A percentile compares a stretch with the other conserved stretches of the same genome.
These are phyloP conservation scores for Serendipita sp. DNA, from an alignment of 768 basidiomycete genomes.

Conservation along the genomic window DNA sequence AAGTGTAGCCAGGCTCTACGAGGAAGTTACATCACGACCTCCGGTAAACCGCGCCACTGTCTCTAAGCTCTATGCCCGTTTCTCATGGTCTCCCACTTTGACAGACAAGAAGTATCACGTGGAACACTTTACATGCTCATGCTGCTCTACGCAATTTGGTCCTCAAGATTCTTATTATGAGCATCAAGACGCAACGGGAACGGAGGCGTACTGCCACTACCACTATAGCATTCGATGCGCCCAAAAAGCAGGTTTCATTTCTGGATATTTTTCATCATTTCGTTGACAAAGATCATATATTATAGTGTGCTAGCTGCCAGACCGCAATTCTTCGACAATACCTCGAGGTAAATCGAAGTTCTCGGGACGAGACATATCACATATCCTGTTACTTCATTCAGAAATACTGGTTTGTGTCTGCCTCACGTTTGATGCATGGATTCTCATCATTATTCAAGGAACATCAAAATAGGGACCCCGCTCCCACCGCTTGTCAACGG, in stretches of 20 bases:
- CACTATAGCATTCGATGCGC: conserved; percentile 98
- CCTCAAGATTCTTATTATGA: conserved; percentile 99
- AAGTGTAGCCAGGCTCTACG: conserved; percentile 90
- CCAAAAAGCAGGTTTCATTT: neutral
- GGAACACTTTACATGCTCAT: conserved; percentile 97
- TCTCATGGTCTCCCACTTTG: neutral
- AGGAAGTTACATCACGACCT: conserved; percentile 97
- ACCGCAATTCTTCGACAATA: conserved; percentile 98
- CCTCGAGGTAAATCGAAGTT: conserved; percentile 97
- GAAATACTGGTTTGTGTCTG: neutral
- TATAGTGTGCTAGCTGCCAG: conserved; percentile 93
- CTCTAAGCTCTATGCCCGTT: no score
- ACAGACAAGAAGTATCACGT: conserved; percentile 20
- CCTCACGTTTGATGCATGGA: neutral
- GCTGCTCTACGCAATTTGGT: conserved; percentile 90
- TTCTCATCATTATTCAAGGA: neutral
- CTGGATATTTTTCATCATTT: neutral
- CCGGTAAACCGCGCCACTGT: conserved; percentile 48
- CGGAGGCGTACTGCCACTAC: conserved; percentile 91
- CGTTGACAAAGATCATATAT: neutral
- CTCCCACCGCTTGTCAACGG: neutral
- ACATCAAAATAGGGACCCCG: conserved; percentile 3
- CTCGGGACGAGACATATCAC: conserved; percentile 98
- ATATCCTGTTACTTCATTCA: conserved; percentile 98
- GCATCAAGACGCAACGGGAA: conserved; percentile 46